Evolutionary conservation across 163 green algal genomes (phyloP).

Genomic region (Scenedesmus sp.): DNA sequence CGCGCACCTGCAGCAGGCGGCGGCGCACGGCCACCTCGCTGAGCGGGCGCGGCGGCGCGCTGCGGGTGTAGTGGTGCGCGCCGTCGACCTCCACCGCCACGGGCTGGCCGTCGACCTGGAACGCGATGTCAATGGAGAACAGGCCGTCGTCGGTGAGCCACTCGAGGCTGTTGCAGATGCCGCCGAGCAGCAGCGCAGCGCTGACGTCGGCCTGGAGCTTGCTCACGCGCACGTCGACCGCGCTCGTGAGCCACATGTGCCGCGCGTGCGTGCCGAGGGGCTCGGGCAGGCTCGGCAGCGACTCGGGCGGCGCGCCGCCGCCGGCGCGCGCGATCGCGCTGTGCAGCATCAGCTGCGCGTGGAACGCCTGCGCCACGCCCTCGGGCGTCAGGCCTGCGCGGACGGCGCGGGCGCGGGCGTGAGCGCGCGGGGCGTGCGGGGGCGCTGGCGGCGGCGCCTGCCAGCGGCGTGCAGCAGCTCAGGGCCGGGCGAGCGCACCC

Average conservation of each 20-base stretch:
- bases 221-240: conserved; percentile 49
- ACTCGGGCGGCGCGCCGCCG: conserved; percentile 25
- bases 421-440: background rate
- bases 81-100: conserved; percentile 63
- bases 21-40: conserved; percentile 46
- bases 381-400: conserved; percentile 45
- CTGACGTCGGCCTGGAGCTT: conserved; percentile 52
- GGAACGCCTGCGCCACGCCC: conserved; percentile 55
- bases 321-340: conserved; percentile 36
- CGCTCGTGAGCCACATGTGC: conserved; percentile 47
- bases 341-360: conserved; percentile 58
- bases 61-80: conserved; percentile 56
- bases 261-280: conserved; percentile 43
- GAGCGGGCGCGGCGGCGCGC: conserved; percentile 45
- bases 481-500: background rate
- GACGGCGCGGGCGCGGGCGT: background rate
- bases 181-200: conserved; percentile 42
- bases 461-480: no score
- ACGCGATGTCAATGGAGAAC: conserved; percentile 61
- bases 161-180: conserved; percentile 54
- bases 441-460: background rate
- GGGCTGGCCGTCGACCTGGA: conserved; percentile 52
- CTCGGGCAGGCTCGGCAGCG: conserved; percentile 50
- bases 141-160: conserved; percentile 57
- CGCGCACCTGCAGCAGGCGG: conserved; percentile 50